Percentiles rank a stretch among this genome's conserved stretches.
These are phyloP conservation scores for Lasiodiplodia sp. DNA, from an alignment of 2,329 filamentous ascomycete species.

Conservation along the genomic window DNA sequence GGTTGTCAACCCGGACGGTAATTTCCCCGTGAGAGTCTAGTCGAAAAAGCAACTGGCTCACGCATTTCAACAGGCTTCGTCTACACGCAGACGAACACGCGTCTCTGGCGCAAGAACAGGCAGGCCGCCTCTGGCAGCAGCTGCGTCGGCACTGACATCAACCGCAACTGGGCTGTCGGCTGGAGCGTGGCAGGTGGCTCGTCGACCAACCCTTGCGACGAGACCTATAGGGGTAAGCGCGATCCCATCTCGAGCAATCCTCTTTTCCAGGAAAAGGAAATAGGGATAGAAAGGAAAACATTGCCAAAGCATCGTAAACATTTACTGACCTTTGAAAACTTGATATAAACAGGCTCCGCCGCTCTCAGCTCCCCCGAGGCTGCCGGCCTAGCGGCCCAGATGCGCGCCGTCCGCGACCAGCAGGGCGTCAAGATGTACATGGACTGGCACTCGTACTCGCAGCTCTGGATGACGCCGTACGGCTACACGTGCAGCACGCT, in stretches of 20 bases:
- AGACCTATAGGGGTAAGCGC: slow-evolving; percentile 38
- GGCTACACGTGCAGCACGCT: slow-evolving; percentile 64
- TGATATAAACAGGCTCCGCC: slow-evolving; percentile 54
- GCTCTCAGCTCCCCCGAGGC: slow-evolving; percentile 47
- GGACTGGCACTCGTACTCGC: slow-evolving; percentile 68
- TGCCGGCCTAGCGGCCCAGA: slow-evolving; percentile 55
- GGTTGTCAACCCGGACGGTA: slow-evolving; percentile 49
- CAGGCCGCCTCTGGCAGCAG: slow-evolving; percentile 39
- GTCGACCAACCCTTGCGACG: slow-evolving; percentile 45
- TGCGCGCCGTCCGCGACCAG: slow-evolving; percentile 52
- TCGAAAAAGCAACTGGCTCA: neutral
- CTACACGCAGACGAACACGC: slow-evolving; percentile 47
- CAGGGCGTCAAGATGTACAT: slow-evolving; percentile 68
- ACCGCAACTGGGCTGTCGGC: slow-evolving; percentile 49
- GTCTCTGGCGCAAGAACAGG: slow-evolving; percentile 50
- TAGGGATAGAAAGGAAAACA: neutral
- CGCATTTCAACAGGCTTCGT: slow-evolving; percentile 40
- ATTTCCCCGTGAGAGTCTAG: slow-evolving; percentile 57
- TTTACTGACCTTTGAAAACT: neutral
- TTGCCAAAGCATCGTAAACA: no score
- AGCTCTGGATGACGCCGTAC: slow-evolving; percentile 49
- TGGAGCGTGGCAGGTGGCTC: slow-evolving; percentile 45
- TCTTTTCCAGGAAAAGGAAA: neutral
- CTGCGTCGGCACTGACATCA: slow-evolving; percentile 50
- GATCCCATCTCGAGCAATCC: slow-evolving; percentile 51